These are phyloP conservation scores for Termitomyces sp. DNA, from an alignment of 768 basidiomycete species.

Conservation along the genomic window DNA sequence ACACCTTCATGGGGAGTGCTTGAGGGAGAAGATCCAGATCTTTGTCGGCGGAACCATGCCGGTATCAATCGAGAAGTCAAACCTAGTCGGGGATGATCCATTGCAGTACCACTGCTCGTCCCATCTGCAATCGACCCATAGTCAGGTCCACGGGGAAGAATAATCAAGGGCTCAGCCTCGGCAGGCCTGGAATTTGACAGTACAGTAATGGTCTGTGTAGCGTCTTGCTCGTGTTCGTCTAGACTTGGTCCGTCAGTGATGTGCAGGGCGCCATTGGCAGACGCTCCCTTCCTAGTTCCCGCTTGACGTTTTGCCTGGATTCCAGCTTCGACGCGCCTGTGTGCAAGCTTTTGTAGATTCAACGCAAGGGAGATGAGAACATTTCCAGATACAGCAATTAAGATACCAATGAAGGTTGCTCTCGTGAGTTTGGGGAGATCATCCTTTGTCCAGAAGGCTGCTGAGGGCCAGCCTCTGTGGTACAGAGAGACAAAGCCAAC, in stretches of 20 bases:
- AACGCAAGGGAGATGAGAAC: conserved; percentile 87
- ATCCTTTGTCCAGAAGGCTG: conserved; percentile 20
- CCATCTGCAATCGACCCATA: conserved; percentile 11
- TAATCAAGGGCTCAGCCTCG: conserved; percentile 10
- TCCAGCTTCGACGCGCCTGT: conserved; percentile 57
- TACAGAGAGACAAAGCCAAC: neutral
- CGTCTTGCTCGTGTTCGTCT: conserved; percentile 25
- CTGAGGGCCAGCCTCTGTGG: conserved; percentile 2
- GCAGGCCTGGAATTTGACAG: neutral
- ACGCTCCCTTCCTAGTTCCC: neutral
- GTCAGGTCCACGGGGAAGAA: conserved; percentile 12
- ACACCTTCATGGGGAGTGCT: conserved; percentile 8
- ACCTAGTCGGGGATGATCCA: neutral
- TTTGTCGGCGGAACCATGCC: conserved; percentile 24
- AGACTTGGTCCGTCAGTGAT: conserved; percentile 15
- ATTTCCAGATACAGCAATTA: conserved; percentile 80
- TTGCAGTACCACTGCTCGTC: neutral
- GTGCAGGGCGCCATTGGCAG: conserved; percentile 1
- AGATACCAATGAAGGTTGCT: conserved; percentile 70
- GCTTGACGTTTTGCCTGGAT: conserved; percentile 14
- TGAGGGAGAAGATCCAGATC: conserved; percentile 1
- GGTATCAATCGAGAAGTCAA: conserved; percentile 34
- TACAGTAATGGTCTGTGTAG: neutral
- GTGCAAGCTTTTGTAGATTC: conserved; percentile 91
- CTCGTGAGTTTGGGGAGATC: conserved; percentile 54